Evolutionary conservation across 306 rosid species (phyloP).

Genomic region (Aeschynomene evenia): DNA sequence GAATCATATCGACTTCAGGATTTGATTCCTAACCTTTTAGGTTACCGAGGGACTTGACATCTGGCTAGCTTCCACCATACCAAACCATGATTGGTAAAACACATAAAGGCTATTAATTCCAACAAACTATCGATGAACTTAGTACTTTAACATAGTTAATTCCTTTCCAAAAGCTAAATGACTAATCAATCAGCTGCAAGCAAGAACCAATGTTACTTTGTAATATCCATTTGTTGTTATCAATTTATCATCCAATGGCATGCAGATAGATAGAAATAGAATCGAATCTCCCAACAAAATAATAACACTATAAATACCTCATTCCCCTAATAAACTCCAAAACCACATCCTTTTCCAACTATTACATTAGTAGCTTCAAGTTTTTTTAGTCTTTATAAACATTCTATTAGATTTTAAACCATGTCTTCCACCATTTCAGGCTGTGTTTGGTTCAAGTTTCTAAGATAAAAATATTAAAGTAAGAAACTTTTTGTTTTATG

Average conservation of each 20-base stretch:
- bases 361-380: neutral
- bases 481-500: too few species aligned
- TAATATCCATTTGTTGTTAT: slow-evolving; percentile 3
- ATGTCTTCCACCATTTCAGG: slow-evolving; percentile 35
- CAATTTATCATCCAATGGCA: slow-evolving; percentile 3
- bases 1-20: too few species aligned
- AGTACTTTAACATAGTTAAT: too few species aligned
- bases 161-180: neutral
- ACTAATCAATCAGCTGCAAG: slow-evolving; percentile 18
- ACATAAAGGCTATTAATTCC: too few species aligned
- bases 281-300: neutral
- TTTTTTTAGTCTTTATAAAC: neutral
- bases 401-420: neutral
- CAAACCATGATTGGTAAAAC: too few species aligned
- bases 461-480: too few species aligned
- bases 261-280: neutral
- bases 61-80: too few species aligned
- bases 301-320: neutral
- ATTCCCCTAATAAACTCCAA: too few species aligned
- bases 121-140: too few species aligned
- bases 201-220: slow-evolving; percentile 1
- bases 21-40: too few species aligned
- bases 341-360: neutral
- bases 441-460: too few species aligned
- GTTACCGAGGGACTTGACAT: too few species aligned